These are phyloP conservation scores for Raphanus sativus DNA, from an alignment of 345 rosid species.

Conservation along the genomic window DNA sequence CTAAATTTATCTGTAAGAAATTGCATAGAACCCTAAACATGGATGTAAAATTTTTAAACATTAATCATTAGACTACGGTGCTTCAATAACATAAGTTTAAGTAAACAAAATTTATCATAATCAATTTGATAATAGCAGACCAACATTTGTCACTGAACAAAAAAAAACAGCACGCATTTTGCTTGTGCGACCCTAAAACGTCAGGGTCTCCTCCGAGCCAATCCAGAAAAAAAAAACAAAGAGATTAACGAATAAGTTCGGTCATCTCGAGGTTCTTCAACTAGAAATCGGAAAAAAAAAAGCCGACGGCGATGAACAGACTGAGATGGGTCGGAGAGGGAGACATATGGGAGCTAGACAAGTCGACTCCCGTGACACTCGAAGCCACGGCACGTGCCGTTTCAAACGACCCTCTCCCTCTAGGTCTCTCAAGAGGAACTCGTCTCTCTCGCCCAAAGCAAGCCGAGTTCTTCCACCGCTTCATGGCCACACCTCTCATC, in stretches of 20 bases:
- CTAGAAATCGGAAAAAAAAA: neutral
- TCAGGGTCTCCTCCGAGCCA: neutral
- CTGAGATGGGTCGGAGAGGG: constrained; percentile 82
- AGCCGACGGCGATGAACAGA: constrained; percentile 60
- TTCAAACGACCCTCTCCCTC: constrained; percentile 62
- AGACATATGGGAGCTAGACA: constrained; percentile 78
- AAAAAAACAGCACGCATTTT: neutral
- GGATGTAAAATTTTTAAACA: no score
- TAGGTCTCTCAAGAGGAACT: constrained; percentile 78
- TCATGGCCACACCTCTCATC: constrained; percentile 70
- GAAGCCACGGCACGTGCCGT: constrained; percentile 74
- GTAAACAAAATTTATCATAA: no score
- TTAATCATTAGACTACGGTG: no score
- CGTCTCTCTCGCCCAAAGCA: constrained; percentile 74
- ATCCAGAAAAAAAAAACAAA: neutral
- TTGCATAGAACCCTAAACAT: no score
- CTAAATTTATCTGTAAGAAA: no score
- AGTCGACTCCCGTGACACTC: constrained; percentile 72
- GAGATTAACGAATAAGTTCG: neutral
- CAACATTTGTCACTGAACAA: neutral
- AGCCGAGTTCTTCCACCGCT: constrained; percentile 83
- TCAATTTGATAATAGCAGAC: neutral
- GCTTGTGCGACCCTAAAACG: neutral
- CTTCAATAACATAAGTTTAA: no score
- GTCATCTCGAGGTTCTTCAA: constrained; percentile 34